These are phyloP conservation scores for Thelonectria olida DNA, from an alignment of 2,329 filamentous ascomycete species.

Conservation along the genomic window DNA sequence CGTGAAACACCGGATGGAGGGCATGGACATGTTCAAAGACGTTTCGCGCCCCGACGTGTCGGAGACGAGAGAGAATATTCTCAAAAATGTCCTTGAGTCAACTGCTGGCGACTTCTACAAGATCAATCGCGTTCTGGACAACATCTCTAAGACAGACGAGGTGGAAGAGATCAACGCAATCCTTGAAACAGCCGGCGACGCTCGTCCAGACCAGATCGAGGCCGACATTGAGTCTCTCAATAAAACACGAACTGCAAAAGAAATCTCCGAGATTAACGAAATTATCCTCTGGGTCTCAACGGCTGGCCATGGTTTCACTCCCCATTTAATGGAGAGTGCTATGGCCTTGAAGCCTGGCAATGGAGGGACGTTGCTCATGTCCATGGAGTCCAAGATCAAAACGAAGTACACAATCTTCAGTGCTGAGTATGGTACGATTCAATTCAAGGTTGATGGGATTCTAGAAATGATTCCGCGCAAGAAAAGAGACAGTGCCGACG, in stretches of 20 bases:
- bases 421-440: neutral
- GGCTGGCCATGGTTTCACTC: conserved; percentile 36
- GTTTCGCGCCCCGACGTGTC: conserved; percentile 35
- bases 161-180: conserved; percentile 46
- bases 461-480: conserved; percentile 6
- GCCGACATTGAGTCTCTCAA: conserved; percentile 45
- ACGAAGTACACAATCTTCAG: conserved; percentile 20
- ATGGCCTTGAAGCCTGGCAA: conserved; percentile 10
- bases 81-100: conserved; percentile 7
- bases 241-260: conserved; percentile 42
- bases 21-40: conserved; percentile 44
- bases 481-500: neutral
- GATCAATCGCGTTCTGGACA: conserved; percentile 36
- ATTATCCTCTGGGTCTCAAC: conserved; percentile 47
- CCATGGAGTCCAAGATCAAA: conserved; percentile 20
- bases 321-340: conserved; percentile 40
- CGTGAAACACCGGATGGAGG: conserved; percentile 42
- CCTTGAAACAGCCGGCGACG: conserved; percentile 42
- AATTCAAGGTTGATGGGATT: conserved; percentile 12
- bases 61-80: conserved; percentile 45
- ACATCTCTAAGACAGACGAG: conserved; percentile 45
- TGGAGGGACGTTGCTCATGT: conserved; percentile 19
- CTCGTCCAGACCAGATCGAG: conserved; percentile 44
- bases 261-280: conserved; percentile 50
- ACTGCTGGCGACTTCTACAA: conserved; percentile 22